Evolutionary conservation across 495 filamentous ascomycete species (phyloP).

Genomic region (Baudoinia panamericana): DNA sequence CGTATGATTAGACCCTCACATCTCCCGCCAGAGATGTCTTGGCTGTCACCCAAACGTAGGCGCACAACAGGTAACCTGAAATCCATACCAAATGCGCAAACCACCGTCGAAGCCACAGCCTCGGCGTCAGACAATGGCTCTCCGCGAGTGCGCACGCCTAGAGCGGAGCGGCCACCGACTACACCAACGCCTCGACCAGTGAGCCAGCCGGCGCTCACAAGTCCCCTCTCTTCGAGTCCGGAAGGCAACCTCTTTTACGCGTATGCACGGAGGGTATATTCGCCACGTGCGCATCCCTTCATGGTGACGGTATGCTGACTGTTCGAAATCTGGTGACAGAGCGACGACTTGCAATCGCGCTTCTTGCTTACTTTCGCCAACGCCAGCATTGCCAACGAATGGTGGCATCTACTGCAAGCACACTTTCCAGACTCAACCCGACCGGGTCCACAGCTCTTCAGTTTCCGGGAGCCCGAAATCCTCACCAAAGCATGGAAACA

Average conservation of each 20-base stretch:
- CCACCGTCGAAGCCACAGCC: neutral
- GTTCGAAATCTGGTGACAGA: neutral
- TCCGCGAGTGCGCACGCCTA: neutral
- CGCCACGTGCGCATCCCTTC: neutral
- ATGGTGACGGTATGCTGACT: neutral
- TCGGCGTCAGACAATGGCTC: neutral
- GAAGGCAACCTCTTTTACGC: conserved; percentile 19
- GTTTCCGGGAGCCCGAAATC: conserved; percentile 10
- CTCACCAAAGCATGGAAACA: conserved; percentile 15
- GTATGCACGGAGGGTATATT: conserved; percentile 17
- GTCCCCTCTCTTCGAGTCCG: neutral
- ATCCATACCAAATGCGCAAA: neutral
- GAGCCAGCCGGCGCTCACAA: neutral
- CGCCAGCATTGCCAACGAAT: conserved; percentile 18
- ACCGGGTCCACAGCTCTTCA: conserved; percentile 18
- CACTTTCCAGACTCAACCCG: conserved; percentile 10
- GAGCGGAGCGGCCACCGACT: neutral
- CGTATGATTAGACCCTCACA: no score
- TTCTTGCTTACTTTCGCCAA: conserved; percentile 20
- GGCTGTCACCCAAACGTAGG: conserved; percentile 13
- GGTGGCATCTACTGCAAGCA: conserved; percentile 14
- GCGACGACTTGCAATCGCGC: conserved; percentile 13
- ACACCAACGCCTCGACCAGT: neutral
- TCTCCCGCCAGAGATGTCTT: no score
- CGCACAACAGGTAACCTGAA: conserved; percentile 16